phyloP scores from a whole-genome alignment of 1,284 basidiomycete species.

The Tremellales sp. region DNA sequence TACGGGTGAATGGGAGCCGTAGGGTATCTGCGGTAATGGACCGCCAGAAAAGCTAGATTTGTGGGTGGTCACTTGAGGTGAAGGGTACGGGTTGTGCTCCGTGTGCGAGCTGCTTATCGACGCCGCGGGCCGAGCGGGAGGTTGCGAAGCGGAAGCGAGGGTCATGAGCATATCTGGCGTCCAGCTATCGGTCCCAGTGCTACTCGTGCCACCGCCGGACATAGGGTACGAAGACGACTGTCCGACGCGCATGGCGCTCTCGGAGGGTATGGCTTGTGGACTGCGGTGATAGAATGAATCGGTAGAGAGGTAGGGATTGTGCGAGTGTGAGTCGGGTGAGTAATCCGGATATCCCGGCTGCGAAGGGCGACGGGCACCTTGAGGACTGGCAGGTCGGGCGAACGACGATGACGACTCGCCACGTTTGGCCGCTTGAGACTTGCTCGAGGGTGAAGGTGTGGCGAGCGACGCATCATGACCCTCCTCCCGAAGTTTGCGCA shows the following conservation, averaged over 20 bases:
- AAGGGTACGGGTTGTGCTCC: background rate
- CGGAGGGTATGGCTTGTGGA: too few relatives aligned
- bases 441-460: background rate
- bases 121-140: background rate
- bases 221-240: too few relatives aligned
- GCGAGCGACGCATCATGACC: background rate
- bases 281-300: background rate
- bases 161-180: background rate
- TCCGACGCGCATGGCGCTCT: too few relatives aligned
- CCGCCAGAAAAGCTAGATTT: background rate
- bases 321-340: background rate
- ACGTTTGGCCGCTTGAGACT: too few relatives aligned
- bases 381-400: too few relatives aligned
- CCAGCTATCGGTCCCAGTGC: background rate
- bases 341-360: background rate
- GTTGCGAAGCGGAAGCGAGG: background rate
- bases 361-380: background rate
- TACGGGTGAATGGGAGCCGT: background rate
- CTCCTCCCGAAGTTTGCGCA: conserved; percentile 17
- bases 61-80: background rate
- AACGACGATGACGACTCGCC: too few relatives aligned
- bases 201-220: background rate
- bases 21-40: background rate
- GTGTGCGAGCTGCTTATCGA: background rate
- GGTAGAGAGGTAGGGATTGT: background rate